Base-by-base conservation (phyloP, 768 basidiomycete species). In the Favolaschia claudopus region DNA sequence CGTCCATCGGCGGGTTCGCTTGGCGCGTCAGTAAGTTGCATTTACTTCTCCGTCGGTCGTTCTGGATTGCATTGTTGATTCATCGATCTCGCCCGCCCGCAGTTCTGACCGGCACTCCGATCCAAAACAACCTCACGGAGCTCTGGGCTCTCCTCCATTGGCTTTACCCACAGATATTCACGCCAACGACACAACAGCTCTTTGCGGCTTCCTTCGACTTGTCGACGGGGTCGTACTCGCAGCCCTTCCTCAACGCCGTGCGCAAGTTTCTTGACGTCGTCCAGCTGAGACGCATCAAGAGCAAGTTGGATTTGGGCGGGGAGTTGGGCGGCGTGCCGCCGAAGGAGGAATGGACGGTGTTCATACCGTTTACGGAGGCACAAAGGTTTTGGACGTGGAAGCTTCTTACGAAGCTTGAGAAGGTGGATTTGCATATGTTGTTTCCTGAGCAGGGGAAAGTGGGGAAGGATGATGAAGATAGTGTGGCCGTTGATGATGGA, bases 81-180 rank as follows among this genome's bases (percentile, higher is more conserved):
- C 22, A 17, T 22, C 47, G 19, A 65, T 37, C 13, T 28, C 17
- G 25, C 29, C 15, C 31, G 5, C 5, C 20, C 32, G 17, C 59
- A 86, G 85, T 92, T 57, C 74, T 92, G 55, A 89, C 88, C 0
- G 90, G 90, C 22, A 92, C 90, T 0, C 90, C 90, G 0, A 79
- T 92, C 0, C 89, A 91, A 65, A 88, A 88, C 62, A 84, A 88
- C 60, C 69, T 88, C 12, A 69, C 78, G 19, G 86, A 88, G 66
- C 74, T 88, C 15, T 85, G 84, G 86, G 67, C 77, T 22, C 70
- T 86, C 13, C 70, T 87, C 17, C 82, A 80, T 61, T 87, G 81
- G 81, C 74, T 88, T 17, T 83, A 82, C 63, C 86, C 87, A 5
- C 58, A 60, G 3, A 72, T 87, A 33, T 88, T 88, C 67, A 85